Evolutionary conservation across 2,329 filamentous ascomycete genomes (phyloP), one percentile per base, ranked within the genome.

Genomic region (Cladophialophora chaetospira): DNA sequence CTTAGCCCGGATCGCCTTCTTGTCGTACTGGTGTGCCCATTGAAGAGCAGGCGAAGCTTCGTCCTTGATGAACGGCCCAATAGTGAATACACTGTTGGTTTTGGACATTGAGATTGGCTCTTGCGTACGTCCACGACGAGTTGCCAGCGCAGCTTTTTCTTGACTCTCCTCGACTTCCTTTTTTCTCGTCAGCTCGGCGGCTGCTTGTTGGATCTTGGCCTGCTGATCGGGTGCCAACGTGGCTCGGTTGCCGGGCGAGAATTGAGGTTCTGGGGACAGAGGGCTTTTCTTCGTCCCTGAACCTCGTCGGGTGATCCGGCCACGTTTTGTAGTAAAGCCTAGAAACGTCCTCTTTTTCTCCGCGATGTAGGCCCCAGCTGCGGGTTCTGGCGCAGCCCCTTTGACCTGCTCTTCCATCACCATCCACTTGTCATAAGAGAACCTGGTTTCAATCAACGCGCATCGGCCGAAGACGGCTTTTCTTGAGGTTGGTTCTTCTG

Each of bases 341-440:
- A 97, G 96, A 66, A 94, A 89, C 36, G 90, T 84, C 82, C 97
- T 97, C 82, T 97, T 97, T 82, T 97, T 97, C 72, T 96, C 91
- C 0, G 89, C 91, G 66, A 97, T 90, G 66, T 96, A 96, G 0
- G 91, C 91, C 45, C 89, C 91, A 47, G 88, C 87, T 49, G 89
- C 86, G 1, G 90, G 90, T 60, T 93, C 90, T 3, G 89, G 85
- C 3, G 91, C 91, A 10, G 94, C 92, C 6, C 94, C 93, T 68
- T 95, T 95, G 63, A 99, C 86, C 73, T 97, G 91, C 73, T 99
- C 94, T 73, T 99, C 94, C 77, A 97, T 88, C 9, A 99, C 86
- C 9, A 99, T 81, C 94, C 94, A 99, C 61, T 87, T 88, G 19
- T 91, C 90, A 52, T 85, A 84, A 38, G 81, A 79, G 59, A 97